Base-by-base conservation (phyloP, 2,329 filamentous ascomycete species). In the Seiridium unicorne region DNA sequence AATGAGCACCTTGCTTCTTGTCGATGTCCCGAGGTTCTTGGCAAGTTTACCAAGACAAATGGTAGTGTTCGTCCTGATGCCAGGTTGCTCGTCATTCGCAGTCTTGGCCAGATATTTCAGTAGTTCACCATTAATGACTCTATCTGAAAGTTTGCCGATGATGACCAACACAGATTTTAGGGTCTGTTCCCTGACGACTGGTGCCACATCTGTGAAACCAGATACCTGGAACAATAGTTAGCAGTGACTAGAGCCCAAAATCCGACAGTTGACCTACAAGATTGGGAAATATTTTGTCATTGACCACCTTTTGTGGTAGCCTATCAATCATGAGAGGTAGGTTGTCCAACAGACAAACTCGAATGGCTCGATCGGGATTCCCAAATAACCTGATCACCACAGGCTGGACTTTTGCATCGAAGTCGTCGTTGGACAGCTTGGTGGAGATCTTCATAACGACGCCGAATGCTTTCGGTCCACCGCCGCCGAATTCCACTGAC, bases 41-140 rank as follows among this genome's bases (percentile, higher is more conserved):
- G 95, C 93, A 67, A 99, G 97, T 71, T 97, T 98, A 31, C 95
- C 95, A 0, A 99, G 78, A 72, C 94, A 98, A 59, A 99, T 99
- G 1, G 95, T 99, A 0, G 95, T 99, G 73, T 99, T 99, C 7
- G 95, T 99, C 63, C 95, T 87, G 65, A 99, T 99, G 0, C 95
- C 95, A 1, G 95, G 93, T 70, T 99, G 94, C 68, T 98, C 95
- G 64, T 99, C 95, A 68, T 98, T 99, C 51, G 95, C 93, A 1
- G 94, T 97, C 74, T 96, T 97, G 48, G 95, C 95, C 35, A 99
- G 83, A 70, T 96, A 90, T 68, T 90, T 91, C 31, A 99, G 79
- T 9, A 99, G 82, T 67, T 99, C 95, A 58, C 95, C 94, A 66
- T 99, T 99, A 67, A 98, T 89, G 6, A 91, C 91, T 44, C 95